Conservation (phyloP, 1,284 basidiomycete genomes). For the Pseudozyma hubeiensis region DNA sequence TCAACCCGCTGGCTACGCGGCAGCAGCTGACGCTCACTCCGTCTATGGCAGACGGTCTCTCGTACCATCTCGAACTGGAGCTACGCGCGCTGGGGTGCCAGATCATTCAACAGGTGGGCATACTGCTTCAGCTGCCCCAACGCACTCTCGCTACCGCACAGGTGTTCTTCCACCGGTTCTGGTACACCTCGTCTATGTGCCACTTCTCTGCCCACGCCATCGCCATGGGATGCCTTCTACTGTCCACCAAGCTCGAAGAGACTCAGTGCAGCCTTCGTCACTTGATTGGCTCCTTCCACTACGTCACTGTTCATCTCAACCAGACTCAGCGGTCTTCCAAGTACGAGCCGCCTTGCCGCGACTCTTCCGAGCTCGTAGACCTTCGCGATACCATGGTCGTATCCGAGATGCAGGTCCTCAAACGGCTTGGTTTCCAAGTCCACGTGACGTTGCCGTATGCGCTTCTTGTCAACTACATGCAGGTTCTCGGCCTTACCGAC, state of each 20-base stretch:
- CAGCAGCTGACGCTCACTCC: slow-evolving; percentile 82
- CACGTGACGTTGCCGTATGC: slow-evolving; percentile 89
- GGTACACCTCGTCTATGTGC: slow-evolving; percentile 92
- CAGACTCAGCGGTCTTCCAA: slow-evolving; percentile 68
- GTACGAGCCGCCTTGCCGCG: slow-evolving; percentile 69
- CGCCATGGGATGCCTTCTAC: slow-evolving; percentile 89
- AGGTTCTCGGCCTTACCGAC: slow-evolving; percentile 80
- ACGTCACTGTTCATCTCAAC: slow-evolving; percentile 71
- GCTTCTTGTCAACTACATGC: slow-evolving; percentile 92
- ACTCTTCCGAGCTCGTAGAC: slow-evolving; percentile 8
- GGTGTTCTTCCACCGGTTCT: slow-evolving; percentile 95
- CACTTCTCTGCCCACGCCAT: slow-evolving; percentile 91
- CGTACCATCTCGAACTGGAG: slow-evolving; percentile 83
- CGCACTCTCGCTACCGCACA: slow-evolving; percentile 96
- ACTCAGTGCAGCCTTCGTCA: slow-evolving; percentile 90
- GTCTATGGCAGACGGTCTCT: slow-evolving; percentile 83
- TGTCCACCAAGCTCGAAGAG: slow-evolving; percentile 96
- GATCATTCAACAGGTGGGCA: slow-evolving; percentile 90
- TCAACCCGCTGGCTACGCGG: slow-evolving; percentile 86
- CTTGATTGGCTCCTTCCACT: slow-evolving; percentile 92
- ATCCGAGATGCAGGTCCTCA: slow-evolving; percentile 96
- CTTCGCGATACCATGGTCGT: slow-evolving; percentile 82
- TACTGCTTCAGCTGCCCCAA: slow-evolving; percentile 92
- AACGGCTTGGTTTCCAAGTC: slow-evolving; percentile 72
- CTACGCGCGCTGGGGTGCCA: slow-evolving; percentile 83